Evolutionary conservation across 2,329 filamentous ascomycete species (phyloP), one percentile per base, ranked within the genome.

Genomic region (Ophiostoma populinum): DNA sequence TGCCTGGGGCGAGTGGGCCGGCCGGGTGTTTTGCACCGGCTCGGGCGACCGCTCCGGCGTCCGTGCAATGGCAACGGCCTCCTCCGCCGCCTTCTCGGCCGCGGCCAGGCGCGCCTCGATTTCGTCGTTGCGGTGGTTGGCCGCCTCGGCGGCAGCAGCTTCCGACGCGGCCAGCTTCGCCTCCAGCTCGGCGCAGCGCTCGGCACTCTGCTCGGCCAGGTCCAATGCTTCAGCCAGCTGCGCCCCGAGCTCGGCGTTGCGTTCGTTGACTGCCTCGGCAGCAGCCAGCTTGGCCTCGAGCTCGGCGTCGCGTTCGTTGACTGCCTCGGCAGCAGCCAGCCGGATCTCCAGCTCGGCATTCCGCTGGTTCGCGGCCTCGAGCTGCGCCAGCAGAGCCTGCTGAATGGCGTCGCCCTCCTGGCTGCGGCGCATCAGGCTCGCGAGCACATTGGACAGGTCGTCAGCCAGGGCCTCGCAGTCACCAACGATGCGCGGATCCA

Each of bases 271-370:
- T n/a, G n/a, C n/a, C n/a, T n/a, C n/a, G n/a, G n/a, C n/a, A n/a
- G n/a, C n/a, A n/a, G n/a, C n/a, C n/a, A n/a, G n/a, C n/a, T n/a
- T n/a, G n/a, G n/a, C n/a, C n/a, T n/a, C n/a, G n/a, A n/a, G n/a
- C n/a, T n/a, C n/a, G n/a, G n/a, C n/a, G n/a, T n/a, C n/a, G n/a
- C n/a, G n/a, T n/a, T n/a, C n/a, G n/a, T n/a, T n/a, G n/a, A n/a
- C n/a, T n/a, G n/a, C n/a, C n/a, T n/a, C n/a, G 7, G 21, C 19
- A 10, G 20, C 30, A 9, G 19, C n/a, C n/a, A n/a, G n/a, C n/a
- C n/a, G n/a, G n/a, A n/a, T n/a, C n/a, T 78, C 70, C 11, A 79
- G 58, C 39, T 68, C 65, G 17, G 70, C 57, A 38, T 78, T 70
- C 35, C 65, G 65, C 42, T 70, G 19, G 8, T 36, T 24, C 9